These are phyloP conservation scores for Heritiera littoralis DNA, from an alignment of 345 rosid species.

Conservation along the genomic window DNA sequence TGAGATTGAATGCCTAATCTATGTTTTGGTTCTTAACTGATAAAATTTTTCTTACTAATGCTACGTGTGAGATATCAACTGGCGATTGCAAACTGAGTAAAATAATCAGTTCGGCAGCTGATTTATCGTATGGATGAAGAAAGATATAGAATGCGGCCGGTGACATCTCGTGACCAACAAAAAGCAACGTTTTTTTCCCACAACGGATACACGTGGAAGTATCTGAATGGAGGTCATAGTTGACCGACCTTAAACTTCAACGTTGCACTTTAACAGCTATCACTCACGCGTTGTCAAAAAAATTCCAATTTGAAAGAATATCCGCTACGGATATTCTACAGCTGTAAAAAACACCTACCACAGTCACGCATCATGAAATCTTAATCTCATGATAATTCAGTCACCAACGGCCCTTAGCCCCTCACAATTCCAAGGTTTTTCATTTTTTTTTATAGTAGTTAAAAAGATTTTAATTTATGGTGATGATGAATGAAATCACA, in stretches of 20 bases:
- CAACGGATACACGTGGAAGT: not conserved
- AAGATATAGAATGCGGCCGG: not conserved
- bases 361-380: too few species aligned
- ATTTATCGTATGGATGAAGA: not conserved
- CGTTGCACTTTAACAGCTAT: not conserved
- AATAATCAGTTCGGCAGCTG: conserved; percentile 1
- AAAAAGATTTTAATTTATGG: too few species aligned
- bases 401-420: too few species aligned
- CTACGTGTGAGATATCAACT: not conserved
- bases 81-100: not conserved
- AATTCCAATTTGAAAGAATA: not conserved
- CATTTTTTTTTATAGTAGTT: too few species aligned
- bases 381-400: too few species aligned
- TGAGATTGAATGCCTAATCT: not conserved
- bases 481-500: too few species aligned
- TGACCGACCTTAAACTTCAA: not conserved
- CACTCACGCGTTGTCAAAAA: not conserved
- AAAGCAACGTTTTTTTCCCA: not conserved
- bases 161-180: not conserved
- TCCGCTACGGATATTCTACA: too few species aligned
- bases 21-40: not conserved
- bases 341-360: too few species aligned
- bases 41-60: too few species aligned
- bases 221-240: too few species aligned
- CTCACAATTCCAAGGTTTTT: too few species aligned